Percentiles rank a stretch among this genome's conserved stretches.
Evolutionary conservation across 257 asterid genomes (phyloP).

Genomic region (Rehmannia glutinosa): DNA sequence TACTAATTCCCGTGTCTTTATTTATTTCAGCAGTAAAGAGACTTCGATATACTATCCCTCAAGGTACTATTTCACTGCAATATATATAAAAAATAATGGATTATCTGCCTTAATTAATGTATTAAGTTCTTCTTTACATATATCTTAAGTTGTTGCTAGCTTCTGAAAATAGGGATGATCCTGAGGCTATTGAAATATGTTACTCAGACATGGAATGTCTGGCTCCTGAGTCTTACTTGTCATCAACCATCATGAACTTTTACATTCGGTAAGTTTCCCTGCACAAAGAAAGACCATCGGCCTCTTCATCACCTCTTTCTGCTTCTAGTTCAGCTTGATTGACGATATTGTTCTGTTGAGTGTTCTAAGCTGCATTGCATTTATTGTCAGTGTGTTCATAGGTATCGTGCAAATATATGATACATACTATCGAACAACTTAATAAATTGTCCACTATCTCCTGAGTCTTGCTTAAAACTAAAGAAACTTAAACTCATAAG

Average conservation of each 20-base stretch:
- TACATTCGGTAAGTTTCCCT: conserved; percentile 65
- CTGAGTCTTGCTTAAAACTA: neutral
- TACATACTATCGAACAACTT: conserved; percentile 1
- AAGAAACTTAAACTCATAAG: neutral
- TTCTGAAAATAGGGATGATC: conserved; percentile 63
- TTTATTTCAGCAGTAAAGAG: conserved; percentile 44
- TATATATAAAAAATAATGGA: neutral
- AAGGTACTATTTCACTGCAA: conserved; percentile 41
- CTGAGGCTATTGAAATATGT: conserved; percentile 63
- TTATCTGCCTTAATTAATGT: neutral
- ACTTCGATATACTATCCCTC: conserved; percentile 74
- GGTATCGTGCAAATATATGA: neutral
- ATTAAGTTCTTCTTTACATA: conserved; percentile 3
- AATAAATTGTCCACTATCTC: neutral
- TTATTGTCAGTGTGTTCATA: conserved; percentile 2
- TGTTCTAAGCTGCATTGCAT: neutral
- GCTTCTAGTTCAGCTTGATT: conserved; percentile 16
- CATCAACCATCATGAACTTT: conserved; percentile 86
- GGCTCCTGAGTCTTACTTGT: conserved; percentile 71
- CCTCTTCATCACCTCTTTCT: conserved; percentile 10
- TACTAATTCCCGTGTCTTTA: conserved; percentile 25
- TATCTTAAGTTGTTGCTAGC: conserved; percentile 21
- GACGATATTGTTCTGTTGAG: conserved; percentile 3
- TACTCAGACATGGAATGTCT: conserved; percentile 71
- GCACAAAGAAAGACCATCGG: neutral